These are phyloP conservation scores for Danielia reshetovae DNA, from an alignment of 805 yeast genomes.

Conservation along the genomic window DNA sequence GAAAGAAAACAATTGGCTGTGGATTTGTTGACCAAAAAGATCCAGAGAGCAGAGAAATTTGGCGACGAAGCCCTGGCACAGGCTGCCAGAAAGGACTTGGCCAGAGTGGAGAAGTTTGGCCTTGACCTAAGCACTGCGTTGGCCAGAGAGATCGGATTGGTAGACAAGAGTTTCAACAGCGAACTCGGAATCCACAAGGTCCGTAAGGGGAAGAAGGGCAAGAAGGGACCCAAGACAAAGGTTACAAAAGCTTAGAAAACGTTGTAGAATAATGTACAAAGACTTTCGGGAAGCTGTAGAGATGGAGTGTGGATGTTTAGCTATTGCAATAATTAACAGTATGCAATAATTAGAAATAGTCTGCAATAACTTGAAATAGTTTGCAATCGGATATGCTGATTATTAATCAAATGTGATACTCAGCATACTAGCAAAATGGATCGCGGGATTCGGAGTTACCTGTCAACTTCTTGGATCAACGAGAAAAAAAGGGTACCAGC, in stretches of 20 bases:
- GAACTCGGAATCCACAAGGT: conserved; percentile 13
- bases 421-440: no score
- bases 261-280: no score
- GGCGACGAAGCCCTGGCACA: conserved; percentile 59
- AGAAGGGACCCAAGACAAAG: conserved; percentile 12
- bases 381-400: no score
- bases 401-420: no score
- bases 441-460: no score
- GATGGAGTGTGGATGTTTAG: no score
- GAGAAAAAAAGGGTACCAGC: no score
- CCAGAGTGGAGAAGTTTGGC: conserved; percentile 82
- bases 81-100: conserved; percentile 56
- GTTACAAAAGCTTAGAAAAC: not conserved
- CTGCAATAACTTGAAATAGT: no score
- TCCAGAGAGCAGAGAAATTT: conserved; percentile 73
- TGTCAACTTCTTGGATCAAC: no score
- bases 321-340: no score
- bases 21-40: conserved; percentile 61
- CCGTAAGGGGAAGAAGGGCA: conserved; percentile 11
- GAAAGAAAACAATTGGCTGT: conserved; percentile 67
- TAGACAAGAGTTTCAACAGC: conserved; percentile 30
- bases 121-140: conserved; percentile 61
- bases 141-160: conserved; percentile 64
- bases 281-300: no score
- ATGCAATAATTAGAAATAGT: no score